phyloP scores from a whole-genome alignment of 73 alveolate genomes.

The Blepharisma japonicum region DNA sequence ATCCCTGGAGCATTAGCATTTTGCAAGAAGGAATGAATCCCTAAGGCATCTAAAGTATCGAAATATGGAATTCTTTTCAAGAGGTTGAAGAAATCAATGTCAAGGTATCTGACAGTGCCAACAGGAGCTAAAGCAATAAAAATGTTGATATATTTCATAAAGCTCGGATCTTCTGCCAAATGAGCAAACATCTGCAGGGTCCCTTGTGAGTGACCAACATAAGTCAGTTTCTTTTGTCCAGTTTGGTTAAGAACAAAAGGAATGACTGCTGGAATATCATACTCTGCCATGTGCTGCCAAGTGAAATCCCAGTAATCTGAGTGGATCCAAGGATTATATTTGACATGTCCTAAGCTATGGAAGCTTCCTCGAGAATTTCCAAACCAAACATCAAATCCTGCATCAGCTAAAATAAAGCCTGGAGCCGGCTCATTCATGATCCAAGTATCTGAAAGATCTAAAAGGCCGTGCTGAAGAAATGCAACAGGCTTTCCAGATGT shows the following conservation, averaged over 20 bases:
- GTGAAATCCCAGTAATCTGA: slow-evolving; percentile 85
- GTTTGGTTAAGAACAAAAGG: slow-evolving; percentile 65
- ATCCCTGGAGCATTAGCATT: neutral
- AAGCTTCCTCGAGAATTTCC: slow-evolving; percentile 83
- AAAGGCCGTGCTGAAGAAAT: slow-evolving; percentile 89
- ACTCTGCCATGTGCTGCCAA: slow-evolving; percentile 84
- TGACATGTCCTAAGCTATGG: slow-evolving; percentile 45
- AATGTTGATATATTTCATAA: slow-evolving; percentile 37
- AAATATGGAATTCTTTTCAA: slow-evolving; percentile 33
- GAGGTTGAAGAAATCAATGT: slow-evolving; percentile 30
- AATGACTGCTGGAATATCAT: slow-evolving; percentile 83
- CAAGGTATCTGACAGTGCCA: slow-evolving; percentile 37
- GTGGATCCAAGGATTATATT: slow-evolving; percentile 47
- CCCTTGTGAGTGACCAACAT: slow-evolving; percentile 96
- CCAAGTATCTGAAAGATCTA: slow-evolving; percentile 78
- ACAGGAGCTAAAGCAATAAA: slow-evolving; percentile 61
- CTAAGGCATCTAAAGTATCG: slow-evolving; percentile 40
- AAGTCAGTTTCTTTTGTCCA: slow-evolving; percentile 68
- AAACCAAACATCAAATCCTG: slow-evolving; percentile 93
- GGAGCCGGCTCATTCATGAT: slow-evolving; percentile 81
- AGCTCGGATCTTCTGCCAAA: slow-evolving; percentile 45
- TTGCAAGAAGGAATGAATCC: slow-evolving; percentile 34
- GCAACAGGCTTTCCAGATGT: slow-evolving; percentile 66
- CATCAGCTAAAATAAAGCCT: slow-evolving; percentile 63
- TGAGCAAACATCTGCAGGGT: slow-evolving; percentile 86